Percentiles rank a stretch among this genome's conserved stretches.
Evolutionary conservation across 225 moss, liverwort and hornwort genomes (phyloP).

Genomic region (Ulota crispa): DNA sequence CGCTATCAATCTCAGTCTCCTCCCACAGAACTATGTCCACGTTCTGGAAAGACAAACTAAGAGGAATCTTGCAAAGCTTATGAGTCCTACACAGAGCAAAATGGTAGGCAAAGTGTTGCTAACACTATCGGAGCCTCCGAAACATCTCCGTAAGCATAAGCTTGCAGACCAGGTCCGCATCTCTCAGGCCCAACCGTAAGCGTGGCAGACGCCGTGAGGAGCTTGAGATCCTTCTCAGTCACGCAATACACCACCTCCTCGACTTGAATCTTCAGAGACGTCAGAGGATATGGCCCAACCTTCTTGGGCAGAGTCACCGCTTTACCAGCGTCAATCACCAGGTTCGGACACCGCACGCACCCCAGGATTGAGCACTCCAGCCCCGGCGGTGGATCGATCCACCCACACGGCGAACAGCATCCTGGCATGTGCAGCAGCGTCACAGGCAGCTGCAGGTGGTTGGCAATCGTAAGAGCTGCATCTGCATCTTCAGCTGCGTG

Average conservation of each 20-base stretch:
- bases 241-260: not conserved
- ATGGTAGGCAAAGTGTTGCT: not conserved
- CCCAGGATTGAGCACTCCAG: not conserved
- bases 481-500: too few relatives aligned
- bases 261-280: conserved; percentile 2
- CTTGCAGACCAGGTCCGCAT: not conserved
- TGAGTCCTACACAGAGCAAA: not conserved
- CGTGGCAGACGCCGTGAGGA: not conserved
- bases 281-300: conserved; percentile 16
- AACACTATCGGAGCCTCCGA: not conserved
- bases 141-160: not conserved
- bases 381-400: conserved; percentile 8
- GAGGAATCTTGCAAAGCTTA: not conserved
- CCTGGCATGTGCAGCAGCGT: conserved; percentile 20
- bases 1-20: too few relatives aligned
- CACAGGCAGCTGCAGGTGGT: not conserved
- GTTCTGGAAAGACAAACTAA: not conserved
- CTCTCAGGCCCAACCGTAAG: not conserved
- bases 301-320: not conserved
- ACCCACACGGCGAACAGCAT: conserved; percentile 21
- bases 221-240: not conserved
- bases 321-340: not conserved
- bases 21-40: not conserved
- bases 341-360: conserved; percentile 14
- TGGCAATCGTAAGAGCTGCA: not conserved